Evolutionary conservation across 2,329 filamentous ascomycete genomes (phyloP), one percentile per base, ranked within the genome.

Genomic region (Apiospora sp.): DNA sequence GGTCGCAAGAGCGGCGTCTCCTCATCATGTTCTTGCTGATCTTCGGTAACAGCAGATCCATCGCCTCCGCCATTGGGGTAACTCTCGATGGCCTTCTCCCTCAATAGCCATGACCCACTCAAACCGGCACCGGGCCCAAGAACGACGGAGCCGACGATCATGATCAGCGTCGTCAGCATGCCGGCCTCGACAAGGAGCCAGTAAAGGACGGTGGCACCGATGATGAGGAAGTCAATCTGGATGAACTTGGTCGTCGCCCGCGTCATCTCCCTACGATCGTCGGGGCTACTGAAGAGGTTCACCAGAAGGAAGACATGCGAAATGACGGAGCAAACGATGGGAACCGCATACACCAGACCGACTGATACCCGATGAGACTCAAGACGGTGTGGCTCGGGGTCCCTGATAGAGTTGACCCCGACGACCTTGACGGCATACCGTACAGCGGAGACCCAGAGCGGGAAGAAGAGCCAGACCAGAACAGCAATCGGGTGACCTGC

Each of bases 131-230:
- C 83, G 0, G 83, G 83, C 0, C 83, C 83, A 4, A 83, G 67
- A 10, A 82, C 34, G 0, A 80, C 43, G 0, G 81, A 80, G 0
- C 74, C 71, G 7, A 73, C 75, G 6, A 81, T 69, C 74, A 80
- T 77, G 13, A 79, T 71, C 1, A 76, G 49, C 5, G 77, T 77
- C 7, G 79, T 79, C 12, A 79, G 78, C 83, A 84, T 84, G 24
- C 87, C 87, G 0, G 84, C 84, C 78, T 89, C 87, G 22, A 87
- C 85, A 51, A 88, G 78, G 46, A 89, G 79, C 87, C 87, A 89
- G 77, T 89, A 89, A 44, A 88, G 74, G 5, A 88, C 84, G 0
- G 87, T 87, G 75, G 85, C 79, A 2, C 79, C 81, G 64, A 87
- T 80, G 74, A 85, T 87, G 34, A 83, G 78, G 7, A 82, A 74